Conservation (phyloP, 2,329 filamentous ascomycete species). For the Penicillium sp. region DNA sequence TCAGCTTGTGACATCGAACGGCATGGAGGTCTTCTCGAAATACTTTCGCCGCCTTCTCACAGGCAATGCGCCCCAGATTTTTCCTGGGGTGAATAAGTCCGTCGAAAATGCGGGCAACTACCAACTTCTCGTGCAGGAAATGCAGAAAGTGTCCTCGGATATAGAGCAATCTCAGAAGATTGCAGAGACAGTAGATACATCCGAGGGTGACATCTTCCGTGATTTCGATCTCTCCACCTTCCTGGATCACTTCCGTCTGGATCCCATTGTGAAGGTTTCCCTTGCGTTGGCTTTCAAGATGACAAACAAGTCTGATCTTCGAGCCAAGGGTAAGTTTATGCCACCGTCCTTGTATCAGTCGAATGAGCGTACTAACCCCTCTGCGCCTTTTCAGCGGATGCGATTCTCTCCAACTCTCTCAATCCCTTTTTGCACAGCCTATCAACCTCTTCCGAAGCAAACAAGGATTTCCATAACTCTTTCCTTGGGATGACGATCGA, state of each 20-base stretch:
- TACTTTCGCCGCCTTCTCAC: constrained; percentile 92
- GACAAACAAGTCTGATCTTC: constrained; percentile 76
- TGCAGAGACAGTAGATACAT: constrained; percentile 87
- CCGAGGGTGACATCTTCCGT: constrained; percentile 88
- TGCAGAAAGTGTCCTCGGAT: constrained; percentile 81
- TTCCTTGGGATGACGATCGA: constrained; percentile 82
- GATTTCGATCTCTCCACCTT: constrained; percentile 97
- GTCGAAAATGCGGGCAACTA: constrained; percentile 79
- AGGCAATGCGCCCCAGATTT: constrained; percentile 89
- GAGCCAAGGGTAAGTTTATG: constrained; percentile 73
- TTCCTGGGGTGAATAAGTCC: constrained; percentile 73
- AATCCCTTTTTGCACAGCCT: constrained; percentile 75
- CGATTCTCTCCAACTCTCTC: constrained; percentile 81
- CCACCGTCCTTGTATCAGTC: not conserved
- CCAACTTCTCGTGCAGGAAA: constrained; percentile 76
- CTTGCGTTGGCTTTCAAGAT: constrained; percentile 86
- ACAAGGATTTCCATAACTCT: constrained; percentile 65
- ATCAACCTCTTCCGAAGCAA: constrained; percentile 62
- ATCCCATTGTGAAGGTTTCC: constrained; percentile 82
- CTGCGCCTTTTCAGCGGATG: constrained; percentile 67
- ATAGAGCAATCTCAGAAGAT: constrained; percentile 84
- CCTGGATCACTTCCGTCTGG: constrained; percentile 92
- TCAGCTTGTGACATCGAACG: constrained; percentile 93
- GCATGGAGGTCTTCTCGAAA: constrained; percentile 97
- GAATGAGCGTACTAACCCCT: not conserved